Evolutionary conservation across 345 rosid genomes (phyloP).

Genomic region (Gossypium ekmanianum): DNA sequence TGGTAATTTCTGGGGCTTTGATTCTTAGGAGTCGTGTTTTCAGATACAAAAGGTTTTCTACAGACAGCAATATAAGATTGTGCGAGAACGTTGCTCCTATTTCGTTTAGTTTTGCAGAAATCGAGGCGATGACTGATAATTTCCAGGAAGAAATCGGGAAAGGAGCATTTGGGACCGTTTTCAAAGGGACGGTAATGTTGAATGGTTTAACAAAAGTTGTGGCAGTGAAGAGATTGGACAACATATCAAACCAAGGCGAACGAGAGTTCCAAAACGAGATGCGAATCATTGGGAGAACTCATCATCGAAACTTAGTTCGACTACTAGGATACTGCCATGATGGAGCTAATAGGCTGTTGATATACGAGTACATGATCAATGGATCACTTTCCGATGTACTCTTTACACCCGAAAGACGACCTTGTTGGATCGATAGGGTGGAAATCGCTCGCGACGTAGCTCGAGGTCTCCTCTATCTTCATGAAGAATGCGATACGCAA

Average conservation of each 20-base stretch:
- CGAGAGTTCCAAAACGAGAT: constrained; percentile 25
- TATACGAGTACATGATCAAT: constrained; percentile 30
- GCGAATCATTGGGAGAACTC: constrained; percentile 28
- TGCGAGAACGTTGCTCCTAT: constrained; percentile 16
- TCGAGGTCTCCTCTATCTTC: constrained; percentile 25
- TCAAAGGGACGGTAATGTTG: constrained; percentile 15
- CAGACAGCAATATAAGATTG: constrained; percentile 10
- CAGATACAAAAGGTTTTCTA: constrained; percentile 8
- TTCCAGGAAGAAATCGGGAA: constrained; percentile 29
- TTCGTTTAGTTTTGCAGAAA: constrained; percentile 11
- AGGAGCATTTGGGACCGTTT: constrained; percentile 30
- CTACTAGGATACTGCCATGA: constrained; percentile 15
- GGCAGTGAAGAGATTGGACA: constrained; percentile 30
- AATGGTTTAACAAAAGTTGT: constrained; percentile 9
- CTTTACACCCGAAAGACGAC: constrained; percentile 1
- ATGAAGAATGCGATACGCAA: constrained; percentile 25
- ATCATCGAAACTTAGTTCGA: constrained; percentile 28
- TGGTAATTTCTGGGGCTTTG: constrained; percentile 13
- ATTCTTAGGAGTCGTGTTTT: not conserved
- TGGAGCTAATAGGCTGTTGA: constrained; percentile 12
- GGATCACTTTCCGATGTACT: constrained; percentile 30
- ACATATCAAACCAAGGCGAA: constrained; percentile 21
- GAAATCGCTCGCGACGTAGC: constrained; percentile 23
- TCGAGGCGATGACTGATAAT: constrained; percentile 16
- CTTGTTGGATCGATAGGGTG: constrained; percentile 20